phyloP scores from a whole-genome alignment of 2,329 filamentous ascomycete species.

The Ceratocystis colombiana region DNA sequence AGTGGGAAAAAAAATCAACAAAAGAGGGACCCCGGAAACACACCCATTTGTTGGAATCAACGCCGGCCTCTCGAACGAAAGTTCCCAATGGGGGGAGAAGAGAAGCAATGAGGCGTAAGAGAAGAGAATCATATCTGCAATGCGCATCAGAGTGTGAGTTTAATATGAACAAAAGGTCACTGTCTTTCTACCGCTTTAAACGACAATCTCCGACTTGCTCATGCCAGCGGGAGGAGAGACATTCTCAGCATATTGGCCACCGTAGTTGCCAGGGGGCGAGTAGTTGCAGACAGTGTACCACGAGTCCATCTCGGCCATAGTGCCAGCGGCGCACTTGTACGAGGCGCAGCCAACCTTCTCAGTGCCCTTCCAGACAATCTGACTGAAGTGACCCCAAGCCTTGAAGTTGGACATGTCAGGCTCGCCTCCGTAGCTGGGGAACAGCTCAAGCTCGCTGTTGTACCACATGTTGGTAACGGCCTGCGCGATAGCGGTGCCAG shows the following conservation, averaged over 20 bases:
- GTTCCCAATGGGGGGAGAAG: slow-evolving; percentile 6
- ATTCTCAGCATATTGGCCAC: slow-evolving; percentile 42
- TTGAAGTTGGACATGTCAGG: slow-evolving; percentile 55
- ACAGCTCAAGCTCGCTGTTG: slow-evolving; percentile 59
- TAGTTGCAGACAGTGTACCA: slow-evolving; percentile 89
- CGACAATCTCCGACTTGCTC: slow-evolving; percentile 28
- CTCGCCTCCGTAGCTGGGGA: slow-evolving; percentile 49
- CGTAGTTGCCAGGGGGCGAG: slow-evolving; percentile 55
- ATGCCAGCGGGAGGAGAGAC: slow-evolving; percentile 36
- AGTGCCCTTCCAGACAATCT: slow-evolving; percentile 37
- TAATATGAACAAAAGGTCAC: background rate
- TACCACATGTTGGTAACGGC: slow-evolving; percentile 82
- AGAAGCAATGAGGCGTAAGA: slow-evolving; percentile 16
- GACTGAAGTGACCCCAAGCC: slow-evolving; percentile 48
- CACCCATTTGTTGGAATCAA: slow-evolving; percentile 10
- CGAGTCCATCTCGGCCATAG: slow-evolving; percentile 41
- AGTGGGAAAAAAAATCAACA: slow-evolving; percentile 9
- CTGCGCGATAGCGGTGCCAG: slow-evolving; percentile 46
- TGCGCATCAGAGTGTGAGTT: background rate
- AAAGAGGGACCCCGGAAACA: slow-evolving; percentile 8
- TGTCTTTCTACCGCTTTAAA: slow-evolving; percentile 28
- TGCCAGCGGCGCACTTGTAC: slow-evolving; percentile 52
- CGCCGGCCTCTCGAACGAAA: slow-evolving; percentile 13
- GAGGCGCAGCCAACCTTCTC: slow-evolving; percentile 49
- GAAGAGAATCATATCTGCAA: slow-evolving; percentile 12